phyloP scores from a whole-genome alignment of 108 stramenopile species.

The Cylindrotheca fusiformis region DNA sequence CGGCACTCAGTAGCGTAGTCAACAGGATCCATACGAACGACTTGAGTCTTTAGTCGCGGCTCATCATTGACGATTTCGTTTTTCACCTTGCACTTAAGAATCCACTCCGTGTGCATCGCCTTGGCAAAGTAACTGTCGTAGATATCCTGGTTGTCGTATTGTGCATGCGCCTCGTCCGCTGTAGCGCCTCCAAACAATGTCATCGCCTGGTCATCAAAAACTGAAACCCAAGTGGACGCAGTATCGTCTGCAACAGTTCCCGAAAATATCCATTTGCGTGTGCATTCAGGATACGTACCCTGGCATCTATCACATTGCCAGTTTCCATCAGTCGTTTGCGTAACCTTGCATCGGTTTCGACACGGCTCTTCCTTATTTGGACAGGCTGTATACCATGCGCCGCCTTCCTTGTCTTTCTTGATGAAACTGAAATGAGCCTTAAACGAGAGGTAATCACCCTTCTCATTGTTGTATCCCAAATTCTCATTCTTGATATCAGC shows the following conservation, averaged over 20 bases:
- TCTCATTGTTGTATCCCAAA: conserved; percentile 81
- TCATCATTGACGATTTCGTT: conserved; percentile 92
- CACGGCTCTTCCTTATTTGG: conserved; percentile 84
- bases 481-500: conserved; percentile 78
- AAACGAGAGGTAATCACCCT: conserved; percentile 89
- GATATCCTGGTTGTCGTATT: conserved; percentile 43
- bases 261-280: conserved; percentile 88
- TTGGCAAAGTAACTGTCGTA: conserved; percentile 75
- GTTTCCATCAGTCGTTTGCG: conserved; percentile 72
- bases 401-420: conserved; percentile 90
- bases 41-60: conserved; percentile 74
- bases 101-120: conserved; percentile 79
- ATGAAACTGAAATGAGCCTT: conserved; percentile 90
- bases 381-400: conserved; percentile 96
- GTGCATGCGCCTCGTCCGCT: conserved; percentile 73
- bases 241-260: conserved; percentile 80
- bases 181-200: conserved; percentile 66
- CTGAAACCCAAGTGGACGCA: conserved; percentile 82
- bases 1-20: conserved; percentile 81
- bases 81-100: conserved; percentile 91
- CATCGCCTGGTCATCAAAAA: conserved; percentile 90
- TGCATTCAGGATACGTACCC: conserved; percentile 68
- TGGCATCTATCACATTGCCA: conserved; percentile 86
- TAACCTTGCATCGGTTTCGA: conserved; percentile 84
- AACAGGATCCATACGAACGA: conserved; percentile 71